Conservation (phyloP, 179 eudicot species). For the Gypsophila paniculata region DNA sequence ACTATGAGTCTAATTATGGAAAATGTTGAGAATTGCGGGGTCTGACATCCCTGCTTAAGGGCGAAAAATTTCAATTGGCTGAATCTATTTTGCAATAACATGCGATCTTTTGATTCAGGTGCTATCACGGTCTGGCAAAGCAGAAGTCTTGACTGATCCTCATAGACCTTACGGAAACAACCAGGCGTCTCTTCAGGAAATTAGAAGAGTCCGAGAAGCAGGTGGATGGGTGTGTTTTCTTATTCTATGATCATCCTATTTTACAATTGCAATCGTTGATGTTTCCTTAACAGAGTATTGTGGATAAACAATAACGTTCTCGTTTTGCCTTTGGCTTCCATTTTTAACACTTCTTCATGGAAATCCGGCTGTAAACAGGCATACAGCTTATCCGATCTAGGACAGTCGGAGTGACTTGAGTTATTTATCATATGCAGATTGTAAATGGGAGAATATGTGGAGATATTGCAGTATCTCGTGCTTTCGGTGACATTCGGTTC, state of each 20-base stretch:
- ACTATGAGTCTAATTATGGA: neutral
- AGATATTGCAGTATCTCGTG: constrained; percentile 91
- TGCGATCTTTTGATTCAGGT: constrained; percentile 40
- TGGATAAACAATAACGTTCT: neutral
- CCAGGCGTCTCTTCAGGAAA: constrained; percentile 65
- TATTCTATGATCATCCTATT: constrained; percentile 16
- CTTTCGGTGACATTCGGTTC: constrained; percentile 93
- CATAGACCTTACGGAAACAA: constrained; percentile 92
- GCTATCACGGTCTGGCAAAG: constrained; percentile 73
- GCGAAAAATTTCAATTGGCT: neutral
- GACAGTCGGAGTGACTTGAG: neutral
- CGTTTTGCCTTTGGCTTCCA: neutral
- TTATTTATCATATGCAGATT: constrained; percentile 43
- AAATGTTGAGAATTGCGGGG: neutral
- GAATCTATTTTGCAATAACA: neutral
- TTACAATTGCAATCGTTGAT: too few species aligned
- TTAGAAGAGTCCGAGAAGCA: constrained; percentile 81
- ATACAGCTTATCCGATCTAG: neutral
- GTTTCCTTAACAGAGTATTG: neutral
- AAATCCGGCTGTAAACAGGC: neutral
- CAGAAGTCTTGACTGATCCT: constrained; percentile 71
- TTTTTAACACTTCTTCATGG: neutral
- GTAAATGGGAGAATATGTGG: constrained; percentile 88
- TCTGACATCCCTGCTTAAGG: neutral
- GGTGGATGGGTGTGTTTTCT: constrained; percentile 99